A percentile compares a stretch with the other conserved stretches of the same genome.
These are phyloP conservation scores for Boletus tylopilopsis DNA, from an alignment of 768 basidiomycete genomes.

Conservation along the genomic window DNA sequence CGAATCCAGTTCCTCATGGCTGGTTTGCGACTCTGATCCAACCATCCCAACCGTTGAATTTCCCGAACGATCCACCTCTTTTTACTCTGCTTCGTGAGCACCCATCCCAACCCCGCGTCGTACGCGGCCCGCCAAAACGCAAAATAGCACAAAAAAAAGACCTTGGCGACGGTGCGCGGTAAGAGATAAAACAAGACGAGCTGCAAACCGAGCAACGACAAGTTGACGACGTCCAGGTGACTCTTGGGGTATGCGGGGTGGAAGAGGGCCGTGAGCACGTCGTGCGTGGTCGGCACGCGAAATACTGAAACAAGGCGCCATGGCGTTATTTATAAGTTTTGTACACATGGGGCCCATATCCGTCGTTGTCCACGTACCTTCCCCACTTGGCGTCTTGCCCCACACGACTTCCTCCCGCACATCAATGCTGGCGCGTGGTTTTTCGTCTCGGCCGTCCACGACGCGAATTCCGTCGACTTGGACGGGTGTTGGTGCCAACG, in stretches of 20 bases:
- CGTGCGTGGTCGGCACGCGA: slow-evolving; percentile 87
- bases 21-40: slow-evolving; percentile 70
- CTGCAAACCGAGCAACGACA: slow-evolving; percentile 76
- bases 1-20: slow-evolving; percentile 77
- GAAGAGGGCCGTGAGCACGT: slow-evolving; percentile 82
- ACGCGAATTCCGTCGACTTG: neutral
- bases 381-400: slow-evolving; percentile 81
- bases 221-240: slow-evolving; percentile 81
- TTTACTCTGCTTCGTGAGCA: slow-evolving; percentile 94
- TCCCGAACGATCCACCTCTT: slow-evolving; percentile 88
- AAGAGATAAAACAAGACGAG: slow-evolving; percentile 66
- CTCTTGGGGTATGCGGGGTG: slow-evolving; percentile 82
- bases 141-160: slow-evolving; percentile 88
- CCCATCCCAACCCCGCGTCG: slow-evolving; percentile 90
- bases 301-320: slow-evolving; percentile 82
- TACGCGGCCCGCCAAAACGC: slow-evolving; percentile 91
- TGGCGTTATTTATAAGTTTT: slow-evolving; percentile 1
- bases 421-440: neutral
- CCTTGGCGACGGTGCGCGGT: slow-evolving; percentile 48
- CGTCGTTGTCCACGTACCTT: slow-evolving; percentile 46
- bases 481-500: neutral
- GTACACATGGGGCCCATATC: neutral
- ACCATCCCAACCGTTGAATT: slow-evolving; percentile 78
- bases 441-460: slow-evolving; percentile 11
- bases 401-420: slow-evolving; percentile 63